phyloP scores from a whole-genome alignment of 306 rosid species.

The Betula pendula region DNA sequence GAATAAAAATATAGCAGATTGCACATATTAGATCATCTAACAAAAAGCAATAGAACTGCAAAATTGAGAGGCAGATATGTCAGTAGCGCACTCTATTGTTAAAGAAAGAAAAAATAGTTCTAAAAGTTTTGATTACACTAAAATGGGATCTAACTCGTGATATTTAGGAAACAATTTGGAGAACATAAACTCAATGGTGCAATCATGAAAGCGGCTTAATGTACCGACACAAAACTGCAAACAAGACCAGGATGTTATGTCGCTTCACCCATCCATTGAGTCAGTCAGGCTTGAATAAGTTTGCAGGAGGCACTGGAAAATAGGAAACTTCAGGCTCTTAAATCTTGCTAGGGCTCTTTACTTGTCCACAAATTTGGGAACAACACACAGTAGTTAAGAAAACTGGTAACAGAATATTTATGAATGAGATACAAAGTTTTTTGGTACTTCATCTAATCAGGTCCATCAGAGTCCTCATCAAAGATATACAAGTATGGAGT shows the following conservation, averaged over 20 bases:
- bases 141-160: no score
- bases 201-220: neutral
- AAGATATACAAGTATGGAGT: slow-evolving; percentile 67
- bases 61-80: no score
- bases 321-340: slow-evolving; percentile 9
- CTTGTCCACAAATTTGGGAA: neutral
- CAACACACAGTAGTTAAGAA: neutral
- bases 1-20: no score
- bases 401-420: neutral
- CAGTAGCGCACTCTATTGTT: no score
- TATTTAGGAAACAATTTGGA: no score
- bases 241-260: neutral
- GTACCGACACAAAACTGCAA: neutral
- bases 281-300: neutral
- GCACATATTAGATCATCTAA: no score
- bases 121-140: no score
- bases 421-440: neutral
- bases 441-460: slow-evolving; percentile 31
- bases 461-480: slow-evolving; percentile 60
- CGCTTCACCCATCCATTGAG: neutral
- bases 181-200: neutral
- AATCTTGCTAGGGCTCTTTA: neutral
- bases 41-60: no score
- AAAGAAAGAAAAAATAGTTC: no score
- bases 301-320: neutral